Conservation (phyloP, 1,284 basidiomycete genomes). For the Neolentinus lepideus region DNA sequence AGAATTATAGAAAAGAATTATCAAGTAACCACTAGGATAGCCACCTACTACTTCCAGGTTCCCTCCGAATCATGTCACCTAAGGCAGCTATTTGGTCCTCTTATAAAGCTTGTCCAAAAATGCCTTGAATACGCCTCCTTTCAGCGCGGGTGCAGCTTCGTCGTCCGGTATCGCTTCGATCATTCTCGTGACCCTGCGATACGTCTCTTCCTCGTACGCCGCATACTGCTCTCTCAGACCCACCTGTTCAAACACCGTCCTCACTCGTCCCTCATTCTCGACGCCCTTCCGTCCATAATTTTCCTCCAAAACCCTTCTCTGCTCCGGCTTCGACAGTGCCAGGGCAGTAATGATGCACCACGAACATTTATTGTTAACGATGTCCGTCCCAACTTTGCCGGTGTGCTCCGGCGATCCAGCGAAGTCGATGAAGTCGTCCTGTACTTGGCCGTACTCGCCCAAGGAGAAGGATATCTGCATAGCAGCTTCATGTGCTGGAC, state of each 20-base stretch:
- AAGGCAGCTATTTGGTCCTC: slow-evolving; percentile 69
- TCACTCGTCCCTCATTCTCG: slow-evolving; percentile 59
- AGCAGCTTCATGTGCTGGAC: slow-evolving; percentile 65
- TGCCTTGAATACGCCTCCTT: slow-evolving; percentile 74
- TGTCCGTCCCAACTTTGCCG: slow-evolving; percentile 97
- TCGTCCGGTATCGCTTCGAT: slow-evolving; percentile 67
- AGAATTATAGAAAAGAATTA: no score
- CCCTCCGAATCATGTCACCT: no score
- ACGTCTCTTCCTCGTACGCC: slow-evolving; percentile 74
- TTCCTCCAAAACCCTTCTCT: slow-evolving; percentile 54
- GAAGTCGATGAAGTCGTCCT: slow-evolving; percentile 97
- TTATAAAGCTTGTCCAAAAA: slow-evolving; percentile 92
- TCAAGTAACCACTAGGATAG: no score
- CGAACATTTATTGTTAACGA: slow-evolving; percentile 97
- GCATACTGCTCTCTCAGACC: slow-evolving; percentile 66
- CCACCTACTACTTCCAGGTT: no score
- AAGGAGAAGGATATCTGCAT: slow-evolving; percentile 84
- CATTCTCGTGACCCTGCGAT: slow-evolving; percentile 56
- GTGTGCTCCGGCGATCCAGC: slow-evolving; percentile 87
- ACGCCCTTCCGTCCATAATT: slow-evolving; percentile 87
- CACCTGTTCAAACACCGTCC: slow-evolving; percentile 72
- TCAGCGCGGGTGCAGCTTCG: slow-evolving; percentile 43
- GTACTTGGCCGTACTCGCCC: slow-evolving; percentile 98
- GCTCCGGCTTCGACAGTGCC: slow-evolving; percentile 43
- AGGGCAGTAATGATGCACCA: slow-evolving; percentile 95